A percentile compares a stretch with the other conserved stretches of the same genome.
These are phyloP conservation scores for Yamadazyma nakazawae DNA, from an alignment of 805 yeast genomes.

Conservation along the genomic window DNA sequence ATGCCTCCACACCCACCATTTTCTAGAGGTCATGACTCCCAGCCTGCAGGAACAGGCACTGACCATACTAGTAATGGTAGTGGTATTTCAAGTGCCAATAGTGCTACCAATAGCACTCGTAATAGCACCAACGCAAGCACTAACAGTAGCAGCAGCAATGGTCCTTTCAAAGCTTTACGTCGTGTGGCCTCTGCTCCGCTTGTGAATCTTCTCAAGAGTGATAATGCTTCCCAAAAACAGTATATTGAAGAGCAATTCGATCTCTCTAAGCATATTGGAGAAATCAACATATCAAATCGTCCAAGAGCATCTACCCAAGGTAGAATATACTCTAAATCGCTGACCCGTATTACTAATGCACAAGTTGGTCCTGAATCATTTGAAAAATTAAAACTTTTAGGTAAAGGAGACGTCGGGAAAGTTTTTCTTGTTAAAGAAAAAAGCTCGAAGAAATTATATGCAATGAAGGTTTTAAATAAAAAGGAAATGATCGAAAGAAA, in stretches of 20 bases:
- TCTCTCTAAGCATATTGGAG: conserved; percentile 42
- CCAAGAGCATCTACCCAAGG: conserved; percentile 42
- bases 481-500: conserved; percentile 94
- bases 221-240: conserved; percentile 22
- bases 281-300: conserved; percentile 30
- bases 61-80: conserved; percentile 16
- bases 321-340: conserved; percentile 68
- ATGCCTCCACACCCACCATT: conserved; percentile 8
- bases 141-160: conserved; percentile 26
- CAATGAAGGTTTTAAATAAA: conserved; percentile 88
- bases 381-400: conserved; percentile 84
- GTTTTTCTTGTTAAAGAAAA: conserved; percentile 90
- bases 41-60: neutral
- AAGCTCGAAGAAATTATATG: conserved; percentile 68
- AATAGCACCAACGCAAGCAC: neutral
- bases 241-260: conserved; percentile 23
- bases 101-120: neutral
- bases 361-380: conserved; percentile 86
- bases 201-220: conserved; percentile 37
- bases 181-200: conserved; percentile 87
- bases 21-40: conserved; percentile 8
- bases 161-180: conserved; percentile 34
- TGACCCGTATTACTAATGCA: conserved; percentile 70
- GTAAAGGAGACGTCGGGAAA: conserved; percentile 97
- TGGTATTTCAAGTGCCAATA: conserved; percentile 17